phyloP scores from a whole-genome alignment of 768 basidiomycete species.

The Suillus clintonianus region DNA sequence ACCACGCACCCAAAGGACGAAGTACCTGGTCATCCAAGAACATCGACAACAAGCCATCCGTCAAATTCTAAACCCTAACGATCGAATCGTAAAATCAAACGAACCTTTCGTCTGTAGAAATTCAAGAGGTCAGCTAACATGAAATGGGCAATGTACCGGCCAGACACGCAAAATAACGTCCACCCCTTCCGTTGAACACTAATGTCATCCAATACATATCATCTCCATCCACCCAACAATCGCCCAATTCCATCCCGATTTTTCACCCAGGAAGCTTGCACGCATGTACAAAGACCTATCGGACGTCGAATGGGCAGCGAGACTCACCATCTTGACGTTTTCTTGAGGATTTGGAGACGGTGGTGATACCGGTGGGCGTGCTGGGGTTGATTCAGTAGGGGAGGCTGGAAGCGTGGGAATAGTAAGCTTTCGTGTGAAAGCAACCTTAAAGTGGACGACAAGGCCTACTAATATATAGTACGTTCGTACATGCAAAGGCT shows the following conservation, averaged over 20 bases:
- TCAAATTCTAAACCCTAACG: not conserved
- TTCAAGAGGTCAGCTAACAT: constrained; percentile 16
- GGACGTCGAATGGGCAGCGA: constrained; percentile 14
- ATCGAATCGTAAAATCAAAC: constrained; percentile 27
- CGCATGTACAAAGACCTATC: constrained; percentile 8
- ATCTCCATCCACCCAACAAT: constrained; percentile 35
- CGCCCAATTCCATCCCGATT: constrained; percentile 21
- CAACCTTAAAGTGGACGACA: not conserved
- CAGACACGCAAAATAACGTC: not conserved
- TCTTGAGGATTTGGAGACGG: constrained; percentile 33
- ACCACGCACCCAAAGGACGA: constrained; percentile 88
- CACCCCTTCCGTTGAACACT: constrained; percentile 4
- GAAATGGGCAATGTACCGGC: not conserved
- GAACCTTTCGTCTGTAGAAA: constrained; percentile 80
- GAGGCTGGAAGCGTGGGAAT: constrained; percentile 28
- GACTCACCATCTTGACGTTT: constrained; percentile 50
- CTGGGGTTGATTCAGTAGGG: constrained; percentile 1
- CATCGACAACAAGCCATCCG: constrained; percentile 13
- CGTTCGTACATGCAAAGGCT: not conserved
- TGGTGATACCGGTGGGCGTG: constrained; percentile 11
- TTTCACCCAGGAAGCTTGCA: constrained; percentile 6
- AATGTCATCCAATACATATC: constrained; percentile 35
- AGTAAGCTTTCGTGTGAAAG: not conserved
- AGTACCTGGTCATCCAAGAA: constrained; percentile 62
- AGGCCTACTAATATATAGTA: too few relatives aligned